phyloP scores from a whole-genome alignment of 1,139 yeast genomes.

The Kodamaea derodonti region DNA sequence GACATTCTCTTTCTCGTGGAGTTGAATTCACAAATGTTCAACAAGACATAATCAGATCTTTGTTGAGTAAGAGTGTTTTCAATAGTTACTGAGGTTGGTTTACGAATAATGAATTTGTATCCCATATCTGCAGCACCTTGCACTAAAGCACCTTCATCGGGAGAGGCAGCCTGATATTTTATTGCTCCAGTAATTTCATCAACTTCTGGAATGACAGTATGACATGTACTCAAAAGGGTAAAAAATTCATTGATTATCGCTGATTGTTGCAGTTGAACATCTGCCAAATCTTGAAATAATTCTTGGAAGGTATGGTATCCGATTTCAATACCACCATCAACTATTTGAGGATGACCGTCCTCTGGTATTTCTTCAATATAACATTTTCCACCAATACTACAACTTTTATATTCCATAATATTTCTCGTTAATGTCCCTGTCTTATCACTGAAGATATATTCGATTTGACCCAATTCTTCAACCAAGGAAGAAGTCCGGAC shows the following conservation, averaged over 20 bases:
- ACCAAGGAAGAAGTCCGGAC: slow-evolving; percentile 93
- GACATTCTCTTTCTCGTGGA: slow-evolving; percentile 98
- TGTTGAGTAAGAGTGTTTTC: slow-evolving; percentile 41
- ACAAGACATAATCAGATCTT: slow-evolving; percentile 57
- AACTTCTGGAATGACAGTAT: slow-evolving; percentile 93
- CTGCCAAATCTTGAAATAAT: slow-evolving; percentile 49
- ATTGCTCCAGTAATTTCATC: slow-evolving; percentile 56
- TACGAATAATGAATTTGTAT: slow-evolving; percentile 76
- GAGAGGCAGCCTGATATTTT: slow-evolving; percentile 97
- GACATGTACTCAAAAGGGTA: slow-evolving; percentile 86
- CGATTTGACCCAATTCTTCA: slow-evolving; percentile 95
- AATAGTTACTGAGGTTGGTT: slow-evolving; percentile 78
- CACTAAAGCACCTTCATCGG: slow-evolving; percentile 98
- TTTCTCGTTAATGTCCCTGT: slow-evolving; percentile 95
- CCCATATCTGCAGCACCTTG: slow-evolving; percentile 94
- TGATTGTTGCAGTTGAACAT: slow-evolving; percentile 45
- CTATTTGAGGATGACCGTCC: slow-evolving; percentile 67
- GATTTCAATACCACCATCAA: slow-evolving; percentile 80
- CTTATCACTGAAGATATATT: slow-evolving; percentile 91
- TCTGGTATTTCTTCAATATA: slow-evolving; percentile 90
- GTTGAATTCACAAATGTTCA: slow-evolving; percentile 93
- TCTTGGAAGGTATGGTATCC: slow-evolving; percentile 77
- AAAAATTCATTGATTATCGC: slow-evolving; percentile 77
- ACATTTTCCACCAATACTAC: slow-evolving; percentile 89
- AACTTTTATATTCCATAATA: slow-evolving; percentile 94